A percentile compares a stretch with the other conserved stretches of the same genome.
phyloP scores from a whole-genome alignment of 805 yeast genomes.

The Wickerhamomyces ciferrii region DNA sequence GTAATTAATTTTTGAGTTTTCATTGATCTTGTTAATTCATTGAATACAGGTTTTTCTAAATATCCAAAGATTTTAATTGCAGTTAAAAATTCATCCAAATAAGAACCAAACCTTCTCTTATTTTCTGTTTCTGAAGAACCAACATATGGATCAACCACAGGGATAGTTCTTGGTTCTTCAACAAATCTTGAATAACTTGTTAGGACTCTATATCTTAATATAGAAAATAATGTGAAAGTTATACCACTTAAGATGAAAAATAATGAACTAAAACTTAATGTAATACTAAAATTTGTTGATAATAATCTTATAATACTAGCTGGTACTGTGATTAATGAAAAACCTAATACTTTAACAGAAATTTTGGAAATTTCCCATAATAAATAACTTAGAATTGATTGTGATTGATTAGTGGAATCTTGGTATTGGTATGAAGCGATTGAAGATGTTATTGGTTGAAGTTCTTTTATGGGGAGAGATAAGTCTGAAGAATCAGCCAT shows the following conservation, averaged over 20 bases:
- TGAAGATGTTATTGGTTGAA: background rate
- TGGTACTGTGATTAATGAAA: conserved; percentile 22
- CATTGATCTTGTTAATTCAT: conserved; percentile 88
- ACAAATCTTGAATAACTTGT: conserved; percentile 58
- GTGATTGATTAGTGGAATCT: background rate
- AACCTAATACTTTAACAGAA: conserved; percentile 4
- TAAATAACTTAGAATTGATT: background rate
- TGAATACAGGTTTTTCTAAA: conserved; percentile 83
- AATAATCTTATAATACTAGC: conserved; percentile 25
- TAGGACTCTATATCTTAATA: conserved; percentile 43
- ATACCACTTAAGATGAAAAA: conserved; percentile 26
- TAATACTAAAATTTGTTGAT: conserved; percentile 42
- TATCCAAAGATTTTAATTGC: conserved; percentile 95
- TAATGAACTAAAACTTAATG: conserved; percentile 45
- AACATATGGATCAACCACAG: conserved; percentile 41
- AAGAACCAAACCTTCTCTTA: conserved; percentile 50
- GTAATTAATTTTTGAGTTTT: conserved; percentile 77
- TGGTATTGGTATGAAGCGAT: background rate
- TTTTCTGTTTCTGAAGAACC: conserved; percentile 21
- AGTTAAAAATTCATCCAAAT: conserved; percentile 81
- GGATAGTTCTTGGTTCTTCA: conserved; percentile 37
- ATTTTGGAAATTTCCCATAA: background rate
- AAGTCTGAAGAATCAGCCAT: background rate
- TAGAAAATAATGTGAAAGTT: conserved; percentile 32
- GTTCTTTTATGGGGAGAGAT: background rate